phyloP scores from a whole-genome alignment of 805 yeast genomes.

The Peterozyma xylosa region DNA sequence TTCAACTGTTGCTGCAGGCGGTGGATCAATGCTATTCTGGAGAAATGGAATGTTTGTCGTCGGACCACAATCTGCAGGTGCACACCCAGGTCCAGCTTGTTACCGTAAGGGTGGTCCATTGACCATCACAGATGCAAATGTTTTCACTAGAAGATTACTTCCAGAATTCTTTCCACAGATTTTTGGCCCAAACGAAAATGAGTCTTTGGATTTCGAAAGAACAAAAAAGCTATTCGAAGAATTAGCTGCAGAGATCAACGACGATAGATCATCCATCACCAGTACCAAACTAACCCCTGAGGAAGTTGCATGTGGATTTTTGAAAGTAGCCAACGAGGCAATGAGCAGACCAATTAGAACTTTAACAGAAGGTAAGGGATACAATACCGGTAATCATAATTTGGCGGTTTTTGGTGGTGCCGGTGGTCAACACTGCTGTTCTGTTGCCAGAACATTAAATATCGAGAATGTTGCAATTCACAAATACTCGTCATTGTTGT shows the following conservation, averaged over 20 bases:
- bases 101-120: slow-evolving; percentile 83
- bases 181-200: slow-evolving; percentile 78
- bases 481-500: slow-evolving; percentile 72
- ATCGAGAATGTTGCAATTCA: slow-evolving; percentile 66
- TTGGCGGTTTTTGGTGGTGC: slow-evolving; percentile 89
- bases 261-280: slow-evolving; percentile 24
- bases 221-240: slow-evolving; percentile 42
- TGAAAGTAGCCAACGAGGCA: slow-evolving; percentile 77
- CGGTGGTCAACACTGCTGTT: slow-evolving; percentile 85
- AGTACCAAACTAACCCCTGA: slow-evolving; percentile 42
- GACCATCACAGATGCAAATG: slow-evolving; percentile 81
- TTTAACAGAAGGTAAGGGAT: slow-evolving; percentile 80
- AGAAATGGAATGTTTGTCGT: slow-evolving; percentile 71
- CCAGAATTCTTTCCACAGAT: slow-evolving; percentile 75
- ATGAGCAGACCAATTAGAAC: slow-evolving; percentile 90
- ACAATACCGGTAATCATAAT: slow-evolving; percentile 53
- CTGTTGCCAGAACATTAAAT: slow-evolving; percentile 67
- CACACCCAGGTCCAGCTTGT: slow-evolving; percentile 88
- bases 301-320: slow-evolving; percentile 74
- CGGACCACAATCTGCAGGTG: slow-evolving; percentile 83
- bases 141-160: slow-evolving; percentile 61
- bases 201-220: slow-evolving; percentile 52
- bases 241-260: slow-evolving; percentile 51
- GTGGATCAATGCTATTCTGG: slow-evolving; percentile 64
- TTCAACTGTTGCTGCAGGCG: slow-evolving; percentile 81